Percentiles rank a stretch among this genome's conserved stretches.
phyloP scores from a whole-genome alignment of 2,329 filamentous ascomycete species.

The Pyrenophora seminiperda region DNA sequence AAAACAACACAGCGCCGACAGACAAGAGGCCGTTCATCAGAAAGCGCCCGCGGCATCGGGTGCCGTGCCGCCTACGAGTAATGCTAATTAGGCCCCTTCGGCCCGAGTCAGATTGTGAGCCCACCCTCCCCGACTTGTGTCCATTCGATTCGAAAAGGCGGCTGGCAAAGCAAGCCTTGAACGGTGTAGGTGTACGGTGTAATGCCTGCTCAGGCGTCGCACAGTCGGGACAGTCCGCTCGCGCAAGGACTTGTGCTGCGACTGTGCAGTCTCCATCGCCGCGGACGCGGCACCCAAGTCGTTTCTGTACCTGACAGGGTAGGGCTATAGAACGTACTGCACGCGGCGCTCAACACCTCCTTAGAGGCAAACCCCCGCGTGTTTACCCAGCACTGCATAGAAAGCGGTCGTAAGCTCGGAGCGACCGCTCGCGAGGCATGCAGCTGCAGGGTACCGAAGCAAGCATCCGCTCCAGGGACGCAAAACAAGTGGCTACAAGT shows the following conservation, averaged over 20 bases:
- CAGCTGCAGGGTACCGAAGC: slow-evolving; percentile 1
- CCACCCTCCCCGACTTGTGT: slow-evolving; percentile 18
- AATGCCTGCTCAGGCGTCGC: slow-evolving; percentile 21
- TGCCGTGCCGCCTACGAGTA: slow-evolving; percentile 17
- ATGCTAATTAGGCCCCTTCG: slow-evolving; percentile 16
- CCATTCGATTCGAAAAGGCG: slow-evolving; percentile 13
- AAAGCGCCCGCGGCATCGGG: slow-evolving; percentile 4
- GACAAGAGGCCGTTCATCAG: neutral
- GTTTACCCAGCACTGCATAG: slow-evolving; percentile 9
- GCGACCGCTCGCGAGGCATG: slow-evolving; percentile 10
- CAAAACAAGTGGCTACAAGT: neutral
- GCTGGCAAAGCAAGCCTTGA: neutral
- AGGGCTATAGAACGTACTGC: neutral
- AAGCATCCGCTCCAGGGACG: slow-evolving; percentile 2
- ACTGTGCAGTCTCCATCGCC: slow-evolving; percentile 19
- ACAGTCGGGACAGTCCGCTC: slow-evolving; percentile 27
- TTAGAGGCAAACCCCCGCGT: neutral
- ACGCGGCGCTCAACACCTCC: slow-evolving; percentile 2
- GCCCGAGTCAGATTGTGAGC: slow-evolving; percentile 21
- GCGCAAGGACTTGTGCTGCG: slow-evolving; percentile 20
- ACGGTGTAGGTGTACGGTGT: too few relatives aligned
- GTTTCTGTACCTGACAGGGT: slow-evolving; percentile 22
- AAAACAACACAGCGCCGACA: neutral
- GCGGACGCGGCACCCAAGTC: slow-evolving; percentile 29
- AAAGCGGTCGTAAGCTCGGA: slow-evolving; percentile 2